These are phyloP conservation scores for Mycena amicta DNA, from an alignment of 768 basidiomycete species.

Conservation along the genomic window DNA sequence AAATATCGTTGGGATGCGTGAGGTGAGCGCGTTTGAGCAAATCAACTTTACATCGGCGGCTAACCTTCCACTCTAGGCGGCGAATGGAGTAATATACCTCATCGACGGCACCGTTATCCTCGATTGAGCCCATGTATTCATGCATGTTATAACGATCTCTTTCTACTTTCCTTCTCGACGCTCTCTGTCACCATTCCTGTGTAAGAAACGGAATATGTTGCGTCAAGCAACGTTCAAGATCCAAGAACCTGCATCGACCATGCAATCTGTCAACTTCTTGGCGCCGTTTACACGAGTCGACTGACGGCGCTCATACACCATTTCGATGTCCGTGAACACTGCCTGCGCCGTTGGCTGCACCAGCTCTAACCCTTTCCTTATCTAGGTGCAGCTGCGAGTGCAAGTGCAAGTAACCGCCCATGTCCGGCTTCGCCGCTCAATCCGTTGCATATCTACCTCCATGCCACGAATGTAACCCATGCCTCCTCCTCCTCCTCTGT, in stretches of 20 bases:
- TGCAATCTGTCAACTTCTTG: background rate
- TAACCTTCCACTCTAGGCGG: constrained; percentile 41
- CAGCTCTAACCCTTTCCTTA: constrained; percentile 23
- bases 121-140: constrained; percentile 19
- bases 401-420: constrained; percentile 19
- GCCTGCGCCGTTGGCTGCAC: constrained; percentile 34
- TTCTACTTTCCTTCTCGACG: background rate
- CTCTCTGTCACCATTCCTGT: background rate
- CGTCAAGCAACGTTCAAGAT: background rate
- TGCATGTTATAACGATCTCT: constrained; percentile 7
- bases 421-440: no score
- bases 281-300: background rate
- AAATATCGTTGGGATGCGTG: constrained; percentile 59
- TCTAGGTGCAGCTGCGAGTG: constrained; percentile 26
- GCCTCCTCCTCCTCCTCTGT: background rate
- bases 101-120: constrained; percentile 41
- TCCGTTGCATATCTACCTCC: no score
- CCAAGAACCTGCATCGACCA: background rate
- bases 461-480: no score
- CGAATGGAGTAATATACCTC: constrained; percentile 46
- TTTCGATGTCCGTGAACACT: constrained; percentile 30
- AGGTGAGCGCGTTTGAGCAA: constrained; percentile 61
- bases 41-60: no score
- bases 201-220: background rate
- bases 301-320: constrained; percentile 24